Conservation (phyloP, 192 early-diverging fungal genomes). For the Cetraspora pellucida region DNA sequence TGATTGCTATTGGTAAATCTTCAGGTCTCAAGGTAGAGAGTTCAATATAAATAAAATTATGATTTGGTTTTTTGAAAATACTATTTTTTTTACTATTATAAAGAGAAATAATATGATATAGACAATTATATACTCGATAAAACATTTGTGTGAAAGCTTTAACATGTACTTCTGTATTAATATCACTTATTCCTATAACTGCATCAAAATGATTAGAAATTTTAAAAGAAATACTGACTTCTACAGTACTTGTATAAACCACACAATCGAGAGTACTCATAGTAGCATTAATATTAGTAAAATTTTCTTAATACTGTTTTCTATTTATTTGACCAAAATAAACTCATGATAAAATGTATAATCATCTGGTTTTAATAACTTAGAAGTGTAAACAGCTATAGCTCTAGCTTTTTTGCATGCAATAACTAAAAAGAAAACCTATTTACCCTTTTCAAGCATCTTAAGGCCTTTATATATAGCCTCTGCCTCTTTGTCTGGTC, state of each 20-base stretch:
- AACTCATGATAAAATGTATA: conserved; percentile 18
- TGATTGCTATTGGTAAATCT: conserved; percentile 23
- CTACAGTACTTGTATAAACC: conserved; percentile 30
- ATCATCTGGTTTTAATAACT: conserved; percentile 18
- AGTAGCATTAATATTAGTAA: conserved; percentile 29
- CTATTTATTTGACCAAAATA: conserved; percentile 32
- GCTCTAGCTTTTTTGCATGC: conserved; percentile 28
- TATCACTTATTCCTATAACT: conserved; percentile 29
- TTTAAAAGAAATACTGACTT: not conserved
- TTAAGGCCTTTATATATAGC: conserved; percentile 26
- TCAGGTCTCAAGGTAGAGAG: conserved; percentile 26
- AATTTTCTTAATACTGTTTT: conserved; percentile 19
- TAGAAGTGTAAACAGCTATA: conserved; percentile 3
- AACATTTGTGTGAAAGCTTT: conserved; percentile 27
- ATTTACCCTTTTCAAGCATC: conserved; percentile 24
- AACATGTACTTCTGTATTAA: conserved; percentile 19
- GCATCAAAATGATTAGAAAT: conserved; percentile 29
- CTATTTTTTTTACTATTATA: conserved; percentile 29
- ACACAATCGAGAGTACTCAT: conserved; percentile 28
- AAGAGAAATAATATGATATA: conserved; percentile 15
- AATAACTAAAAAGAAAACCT: conserved; percentile 8
- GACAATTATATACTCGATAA: conserved; percentile 10
- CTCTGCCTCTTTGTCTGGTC: not conserved
- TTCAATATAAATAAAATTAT: conserved; percentile 19
- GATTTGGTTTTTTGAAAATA: conserved; percentile 25